Percentiles rank a stretch among this genome's conserved stretches.
Conservation (phyloP, 202 grass and related monocot species). For the Setaria viridis region DNA sequence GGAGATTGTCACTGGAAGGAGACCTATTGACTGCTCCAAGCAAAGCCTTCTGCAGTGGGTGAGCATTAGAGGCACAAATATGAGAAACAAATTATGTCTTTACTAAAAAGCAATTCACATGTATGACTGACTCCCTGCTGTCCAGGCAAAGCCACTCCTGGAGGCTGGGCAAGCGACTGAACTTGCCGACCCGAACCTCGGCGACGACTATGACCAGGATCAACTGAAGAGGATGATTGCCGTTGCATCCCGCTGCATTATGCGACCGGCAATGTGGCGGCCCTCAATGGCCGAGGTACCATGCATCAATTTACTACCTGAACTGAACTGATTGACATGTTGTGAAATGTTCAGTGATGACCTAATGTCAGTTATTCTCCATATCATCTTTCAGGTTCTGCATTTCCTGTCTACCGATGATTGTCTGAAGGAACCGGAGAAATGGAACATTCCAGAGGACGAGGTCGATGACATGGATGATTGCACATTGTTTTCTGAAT, state of each 20-base stretch:
- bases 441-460: constrained; percentile 76
- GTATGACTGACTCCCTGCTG: not conserved
- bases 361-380: not conserved
- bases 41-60: constrained; percentile 86
- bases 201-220: constrained; percentile 65
- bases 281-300: constrained; percentile 81
- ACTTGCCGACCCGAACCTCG: constrained; percentile 73
- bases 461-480: constrained; percentile 79
- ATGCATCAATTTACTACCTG: not conserved
- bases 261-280: constrained; percentile 80
- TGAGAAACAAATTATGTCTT: not conserved
- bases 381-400: constrained; percentile 63
- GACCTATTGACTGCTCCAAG: constrained; percentile 89
- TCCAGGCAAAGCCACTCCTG: constrained; percentile 88
- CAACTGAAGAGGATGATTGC: constrained; percentile 75
- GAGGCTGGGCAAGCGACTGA: constrained; percentile 79
- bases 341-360: constrained; percentile 20
- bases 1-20: constrained; percentile 82
- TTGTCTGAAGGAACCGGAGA: constrained; percentile 59
- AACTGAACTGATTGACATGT: not conserved
- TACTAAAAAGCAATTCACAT: not conserved
- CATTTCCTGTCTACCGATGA: constrained; percentile 64
- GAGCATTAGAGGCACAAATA: constrained; percentile 7
- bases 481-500: constrained; percentile 60
- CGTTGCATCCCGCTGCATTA: constrained; percentile 72